A percentile compares a stretch with the other conserved stretches of the same genome.
Evolutionary conservation across 2,329 filamentous ascomycete species (phyloP).

Genomic region (Sporothrix curviconia): DNA sequence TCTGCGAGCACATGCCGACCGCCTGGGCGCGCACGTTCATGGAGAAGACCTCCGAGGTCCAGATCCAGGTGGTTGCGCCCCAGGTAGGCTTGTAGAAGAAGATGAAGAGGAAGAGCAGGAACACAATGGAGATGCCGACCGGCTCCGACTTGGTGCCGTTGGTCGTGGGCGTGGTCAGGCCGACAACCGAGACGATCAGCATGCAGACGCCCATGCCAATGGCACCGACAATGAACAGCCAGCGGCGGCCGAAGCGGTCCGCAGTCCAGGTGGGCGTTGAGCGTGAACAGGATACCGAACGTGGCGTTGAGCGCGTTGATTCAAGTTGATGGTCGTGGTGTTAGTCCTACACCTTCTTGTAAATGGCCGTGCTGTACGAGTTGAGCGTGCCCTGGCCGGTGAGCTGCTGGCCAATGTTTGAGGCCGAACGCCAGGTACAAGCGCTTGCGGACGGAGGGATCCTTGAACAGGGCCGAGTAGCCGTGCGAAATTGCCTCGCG

Average conservation of each 20-base stretch:
- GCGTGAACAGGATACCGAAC: slow-evolving; percentile 64
- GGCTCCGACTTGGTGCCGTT: slow-evolving; percentile 46
- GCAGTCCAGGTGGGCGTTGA: slow-evolving; percentile 69
- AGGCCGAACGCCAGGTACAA: slow-evolving; percentile 58
- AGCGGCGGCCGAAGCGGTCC: slow-evolving; percentile 63
- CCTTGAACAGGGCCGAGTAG: slow-evolving; percentile 63
- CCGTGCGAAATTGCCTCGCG: slow-evolving; percentile 58
- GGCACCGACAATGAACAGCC: slow-evolving; percentile 62
- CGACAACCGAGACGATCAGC: slow-evolving; percentile 51
- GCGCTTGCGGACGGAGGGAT: slow-evolving; percentile 60
- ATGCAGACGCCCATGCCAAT: slow-evolving; percentile 65
- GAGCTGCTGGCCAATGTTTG: slow-evolving; percentile 65
- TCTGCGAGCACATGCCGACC: slow-evolving; percentile 57
- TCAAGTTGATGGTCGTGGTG: slow-evolving; percentile 54
- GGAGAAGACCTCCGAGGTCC: slow-evolving; percentile 59
- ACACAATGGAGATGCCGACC: slow-evolving; percentile 58
- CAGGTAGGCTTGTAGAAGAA: slow-evolving; percentile 61
- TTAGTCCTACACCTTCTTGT: slow-evolving; percentile 62
- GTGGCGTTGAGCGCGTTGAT: slow-evolving; percentile 72
- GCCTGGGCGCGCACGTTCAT: slow-evolving; percentile 66
- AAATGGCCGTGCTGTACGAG: slow-evolving; percentile 66
- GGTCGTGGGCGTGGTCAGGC: slow-evolving; percentile 41
- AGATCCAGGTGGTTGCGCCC: slow-evolving; percentile 63
- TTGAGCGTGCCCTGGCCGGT: slow-evolving; percentile 68
- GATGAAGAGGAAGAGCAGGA: slow-evolving; percentile 57